Evolutionary conservation across 1,139 yeast species (phyloP).

Genomic region (Williopsis jadinii): DNA sequence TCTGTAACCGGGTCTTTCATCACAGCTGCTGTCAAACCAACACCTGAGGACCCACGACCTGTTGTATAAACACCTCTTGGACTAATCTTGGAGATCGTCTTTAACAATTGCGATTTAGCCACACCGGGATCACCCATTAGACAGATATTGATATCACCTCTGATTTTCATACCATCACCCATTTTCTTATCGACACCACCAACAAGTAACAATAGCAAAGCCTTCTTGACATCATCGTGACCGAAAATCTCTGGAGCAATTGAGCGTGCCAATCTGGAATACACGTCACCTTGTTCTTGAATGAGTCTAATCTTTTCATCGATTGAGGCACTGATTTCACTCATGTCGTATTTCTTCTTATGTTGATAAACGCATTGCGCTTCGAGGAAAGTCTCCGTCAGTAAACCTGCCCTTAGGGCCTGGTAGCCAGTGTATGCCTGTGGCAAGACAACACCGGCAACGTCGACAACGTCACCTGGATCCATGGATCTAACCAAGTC

Average conservation of each 20-base stretch:
- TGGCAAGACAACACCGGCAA: constrained; percentile 89
- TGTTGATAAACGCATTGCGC: constrained; percentile 84
- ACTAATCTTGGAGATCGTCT: constrained; percentile 86
- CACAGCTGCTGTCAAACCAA: constrained; percentile 98
- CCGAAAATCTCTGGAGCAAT: constrained; percentile 99
- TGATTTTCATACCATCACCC: constrained; percentile 93
- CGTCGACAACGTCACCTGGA: constrained; percentile 94
- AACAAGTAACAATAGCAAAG: constrained; percentile 71
- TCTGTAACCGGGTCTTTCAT: constrained; percentile 98
- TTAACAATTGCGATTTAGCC: constrained; percentile 93
- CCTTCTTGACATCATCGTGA: constrained; percentile 88
- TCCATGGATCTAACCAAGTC: constrained; percentile 77
- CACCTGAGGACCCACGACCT: constrained; percentile 98
- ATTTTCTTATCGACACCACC: constrained; percentile 95
- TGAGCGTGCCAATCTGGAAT: constrained; percentile 74
- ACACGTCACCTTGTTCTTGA: constrained; percentile 57
- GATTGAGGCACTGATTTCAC: constrained; percentile 51
- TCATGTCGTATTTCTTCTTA: constrained; percentile 75
- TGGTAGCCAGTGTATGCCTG: constrained; percentile 93
- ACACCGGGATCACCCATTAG: constrained; percentile 99
- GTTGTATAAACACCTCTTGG: constrained; percentile 98
- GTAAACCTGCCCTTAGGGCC: constrained; percentile 84
- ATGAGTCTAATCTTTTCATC: constrained; percentile 49
- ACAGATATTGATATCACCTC: constrained; percentile 96
- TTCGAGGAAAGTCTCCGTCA: constrained; percentile 90